Base-by-base conservation (phyloP, 2,329 filamentous ascomycete species). In the Hymenoscyphus scutula region DNA sequence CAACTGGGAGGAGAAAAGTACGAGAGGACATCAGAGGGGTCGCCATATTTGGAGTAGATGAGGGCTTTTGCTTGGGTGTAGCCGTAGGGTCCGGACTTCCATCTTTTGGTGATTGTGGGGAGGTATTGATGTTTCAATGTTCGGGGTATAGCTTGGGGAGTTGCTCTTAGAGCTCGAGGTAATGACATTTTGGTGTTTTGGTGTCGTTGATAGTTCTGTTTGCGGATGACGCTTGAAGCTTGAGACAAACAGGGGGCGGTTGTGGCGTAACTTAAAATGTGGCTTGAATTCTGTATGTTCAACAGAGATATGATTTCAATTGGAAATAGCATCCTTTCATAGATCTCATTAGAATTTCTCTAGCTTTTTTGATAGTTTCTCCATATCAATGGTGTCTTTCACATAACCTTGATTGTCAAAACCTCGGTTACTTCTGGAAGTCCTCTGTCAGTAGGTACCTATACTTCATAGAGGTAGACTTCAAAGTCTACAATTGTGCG, bases 61-160 rank as follows among this genome's bases (percentile, higher is more conserved):
- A 95, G 85, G n/a, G 89, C 85, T 79, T 92, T 93, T 67, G 90
- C 88, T 77, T 94, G 90, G 51, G 89, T 91, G 78, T 95, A 95
- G 71, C 91, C 91, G 74, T 91, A 93, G 0, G 85, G 73, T 25
- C 81, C 81, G 51, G 82, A 83, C 68, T 84, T 81, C 69, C 67
- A 71, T 64, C 82, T 80, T 60, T 74, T 75, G 38, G 61, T 57
- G 8, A 62, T 64, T 32, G 65, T 53, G 48, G 63, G 65, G 0
- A 23, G 51, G 29, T 53, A 54, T 58, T 57, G 60, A 15, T 61
- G 61, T n/a, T 48, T 53, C 61, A 68, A 62, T 58, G 60, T 51
- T 23, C 64, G 55, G 17, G 59, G 61, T 10, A 69, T 56, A 68
- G 66, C 61, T 65, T 53, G 51, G 23, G 51, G 25, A 29, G 62